Conservation (phyloP, 1,284 basidiomycete genomes). For the Sphaerobolus stellatus region DNA sequence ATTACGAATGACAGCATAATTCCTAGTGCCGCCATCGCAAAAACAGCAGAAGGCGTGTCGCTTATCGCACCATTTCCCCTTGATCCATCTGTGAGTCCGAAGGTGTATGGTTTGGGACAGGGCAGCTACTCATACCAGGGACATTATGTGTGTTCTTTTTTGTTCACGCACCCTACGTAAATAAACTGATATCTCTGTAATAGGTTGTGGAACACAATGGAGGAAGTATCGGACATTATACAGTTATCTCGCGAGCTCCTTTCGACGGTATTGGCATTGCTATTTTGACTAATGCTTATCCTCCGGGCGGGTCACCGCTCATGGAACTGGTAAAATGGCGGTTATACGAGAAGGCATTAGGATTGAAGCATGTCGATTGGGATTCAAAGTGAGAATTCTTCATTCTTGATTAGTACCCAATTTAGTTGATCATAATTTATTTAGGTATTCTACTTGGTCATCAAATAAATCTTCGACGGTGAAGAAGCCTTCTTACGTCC, state of each 20-base stretch:
- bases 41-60: slow-evolving; percentile 30
- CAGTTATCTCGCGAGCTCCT: slow-evolving; percentile 7
- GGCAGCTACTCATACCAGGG: slow-evolving; percentile 38
- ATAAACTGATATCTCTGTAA: neutral
- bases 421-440: neutral
- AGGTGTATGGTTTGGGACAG: slow-evolving; percentile 46
- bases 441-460: too few relatives aligned
- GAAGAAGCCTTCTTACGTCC: too few relatives aligned
- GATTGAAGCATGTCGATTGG: slow-evolving; percentile 11
- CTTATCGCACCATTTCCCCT: slow-evolving; percentile 1
- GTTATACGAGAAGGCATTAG: slow-evolving; percentile 9
- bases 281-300: slow-evolving; percentile 2
- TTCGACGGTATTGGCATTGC: slow-evolving; percentile 10
- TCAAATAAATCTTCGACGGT: too few relatives aligned
- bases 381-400: slow-evolving; percentile 4
- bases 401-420: too few relatives aligned
- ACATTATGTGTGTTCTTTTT: slow-evolving; percentile 28
- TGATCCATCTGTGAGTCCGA: slow-evolving; percentile 17
- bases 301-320: neutral
- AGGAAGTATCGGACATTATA: slow-evolving; percentile 34
- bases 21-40: slow-evolving; percentile 36
- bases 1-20: slow-evolving; percentile 40
- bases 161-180: neutral
- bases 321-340: slow-evolving; percentile 5
- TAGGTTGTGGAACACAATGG: slow-evolving; percentile 41